Evolutionary conservation across 305 asterid genomes (phyloP).

Genomic region (Withania somnifera): DNA sequence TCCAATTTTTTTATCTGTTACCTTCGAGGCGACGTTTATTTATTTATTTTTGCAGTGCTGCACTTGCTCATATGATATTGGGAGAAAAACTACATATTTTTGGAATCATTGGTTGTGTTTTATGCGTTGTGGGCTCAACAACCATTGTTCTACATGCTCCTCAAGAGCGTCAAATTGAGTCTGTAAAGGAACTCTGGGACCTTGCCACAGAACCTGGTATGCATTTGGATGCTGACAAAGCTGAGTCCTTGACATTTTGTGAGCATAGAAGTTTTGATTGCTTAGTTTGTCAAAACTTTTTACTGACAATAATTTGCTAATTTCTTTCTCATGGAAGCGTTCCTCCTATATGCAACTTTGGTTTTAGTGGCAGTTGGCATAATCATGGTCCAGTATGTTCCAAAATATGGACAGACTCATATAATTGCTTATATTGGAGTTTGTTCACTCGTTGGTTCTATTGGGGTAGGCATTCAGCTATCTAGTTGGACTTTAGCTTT

Average conservation of each 20-base stretch:
- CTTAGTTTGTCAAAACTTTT: neutral
- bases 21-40: neutral
- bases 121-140: constrained; percentile 25
- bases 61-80: constrained; percentile 21
- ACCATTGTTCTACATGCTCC: constrained; percentile 24
- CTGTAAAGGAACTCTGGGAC: constrained; percentile 27
- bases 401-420: constrained; percentile 25
- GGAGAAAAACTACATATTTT: constrained; percentile 22
- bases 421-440: constrained; percentile 25
- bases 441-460: constrained; percentile 25
- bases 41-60: constrained; percentile 12
- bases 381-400: constrained; percentile 15
- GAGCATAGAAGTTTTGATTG: neutral
- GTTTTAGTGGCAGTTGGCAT: constrained; percentile 11
- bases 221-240: neutral
- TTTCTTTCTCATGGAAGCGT: constrained; percentile 13
- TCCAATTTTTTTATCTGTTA: neutral
- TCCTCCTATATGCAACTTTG: constrained; percentile 17
- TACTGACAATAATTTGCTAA: neutral
- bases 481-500: neutral
- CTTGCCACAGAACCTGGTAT: constrained; percentile 30
- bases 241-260: neutral
- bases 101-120: constrained; percentile 22
- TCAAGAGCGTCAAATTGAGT: constrained; percentile 23
- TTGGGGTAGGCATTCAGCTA: constrained; percentile 13